A percentile compares a stretch with the other conserved stretches of the same genome.
These are phyloP conservation scores for Chenopodium berlandieri DNA, from an alignment of 148 eudicot species.

Conservation along the genomic window DNA sequence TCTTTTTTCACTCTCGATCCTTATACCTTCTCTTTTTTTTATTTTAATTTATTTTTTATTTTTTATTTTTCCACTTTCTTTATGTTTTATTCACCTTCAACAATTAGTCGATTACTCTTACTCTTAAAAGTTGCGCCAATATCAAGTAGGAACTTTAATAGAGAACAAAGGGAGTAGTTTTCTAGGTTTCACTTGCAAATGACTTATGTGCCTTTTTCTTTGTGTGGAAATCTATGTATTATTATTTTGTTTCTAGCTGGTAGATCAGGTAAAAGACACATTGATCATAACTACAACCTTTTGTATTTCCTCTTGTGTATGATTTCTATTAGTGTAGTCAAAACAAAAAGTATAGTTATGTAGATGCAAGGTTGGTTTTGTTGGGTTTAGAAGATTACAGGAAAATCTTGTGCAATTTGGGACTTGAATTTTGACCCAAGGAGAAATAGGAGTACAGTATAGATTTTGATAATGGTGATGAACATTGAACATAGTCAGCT, in stretches of 20 bases:
- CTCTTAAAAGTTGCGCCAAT: not conserved
- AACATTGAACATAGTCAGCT: not conserved
- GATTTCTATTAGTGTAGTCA: not conserved
- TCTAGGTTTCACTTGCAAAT: not conserved
- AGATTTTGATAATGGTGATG: not conserved
- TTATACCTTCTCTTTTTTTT: not conserved
- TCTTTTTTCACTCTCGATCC: not conserved
- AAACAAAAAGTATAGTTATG: not conserved
- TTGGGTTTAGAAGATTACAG: not conserved
- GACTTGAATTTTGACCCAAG: too few relatives aligned
- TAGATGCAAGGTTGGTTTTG: not conserved
- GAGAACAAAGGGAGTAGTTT: not conserved
- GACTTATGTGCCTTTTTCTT: not conserved
- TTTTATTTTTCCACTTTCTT: not conserved
- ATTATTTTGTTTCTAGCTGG: not conserved
- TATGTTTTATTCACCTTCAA: not conserved
- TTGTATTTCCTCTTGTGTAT: not conserved
- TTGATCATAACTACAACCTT: not conserved
- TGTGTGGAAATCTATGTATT: not conserved
- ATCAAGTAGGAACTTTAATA: not conserved
- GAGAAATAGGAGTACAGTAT: not conserved
- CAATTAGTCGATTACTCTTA: too few relatives aligned
- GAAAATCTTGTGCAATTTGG: too few relatives aligned
- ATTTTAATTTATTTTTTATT: too few relatives aligned
- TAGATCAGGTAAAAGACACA: not conserved